phyloP scores from a whole-genome alignment of 2,329 filamentous ascomycete species.

The Trichoderma sp. region DNA sequence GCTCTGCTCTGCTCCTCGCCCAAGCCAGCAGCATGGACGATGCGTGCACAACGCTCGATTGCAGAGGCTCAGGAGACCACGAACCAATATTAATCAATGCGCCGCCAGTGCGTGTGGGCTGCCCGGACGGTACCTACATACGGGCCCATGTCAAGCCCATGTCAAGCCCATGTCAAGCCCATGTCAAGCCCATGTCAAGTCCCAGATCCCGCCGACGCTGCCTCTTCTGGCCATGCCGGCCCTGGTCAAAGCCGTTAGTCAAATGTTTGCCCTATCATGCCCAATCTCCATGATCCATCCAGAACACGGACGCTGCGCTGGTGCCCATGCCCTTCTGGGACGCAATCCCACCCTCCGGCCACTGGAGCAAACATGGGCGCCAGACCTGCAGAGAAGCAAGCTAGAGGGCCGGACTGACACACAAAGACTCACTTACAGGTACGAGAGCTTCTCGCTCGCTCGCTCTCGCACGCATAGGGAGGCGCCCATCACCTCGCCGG shows the following conservation, averaged over 20 bases:
- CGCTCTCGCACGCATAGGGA: constrained; percentile 2
- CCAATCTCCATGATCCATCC: constrained; percentile 24
- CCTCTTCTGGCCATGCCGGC: constrained; percentile 25
- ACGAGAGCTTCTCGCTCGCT: background rate
- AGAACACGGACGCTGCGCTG: constrained; percentile 2
- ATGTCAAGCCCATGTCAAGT: constrained; percentile 12
- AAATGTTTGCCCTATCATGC: constrained; percentile 23
- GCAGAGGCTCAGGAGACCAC: constrained; percentile 15
- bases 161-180: constrained; percentile 9
- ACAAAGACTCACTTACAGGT: constrained; percentile 2
- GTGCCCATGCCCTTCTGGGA: constrained; percentile 23
- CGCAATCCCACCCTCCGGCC: constrained; percentile 23
- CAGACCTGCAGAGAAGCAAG: constrained; percentile 18
- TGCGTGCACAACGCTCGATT: background rate
- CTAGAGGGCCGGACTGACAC: constrained; percentile 19
- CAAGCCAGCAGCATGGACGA: constrained; percentile 5
- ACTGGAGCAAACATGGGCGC: constrained; percentile 23
- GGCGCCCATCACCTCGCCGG: constrained; percentile 13
- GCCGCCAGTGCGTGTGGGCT: constrained; percentile 11
- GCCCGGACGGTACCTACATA: constrained; percentile 21
- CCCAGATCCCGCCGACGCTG: constrained; percentile 25
- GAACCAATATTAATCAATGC: constrained; percentile 16
- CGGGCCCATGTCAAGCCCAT: constrained; percentile 17
- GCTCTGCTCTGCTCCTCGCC: background rate
- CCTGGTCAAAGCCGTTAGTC: constrained; percentile 20